Evolutionary conservation across 2,329 filamentous ascomycete genomes (phyloP).

Genomic region (Chaetomium sp.): DNA sequence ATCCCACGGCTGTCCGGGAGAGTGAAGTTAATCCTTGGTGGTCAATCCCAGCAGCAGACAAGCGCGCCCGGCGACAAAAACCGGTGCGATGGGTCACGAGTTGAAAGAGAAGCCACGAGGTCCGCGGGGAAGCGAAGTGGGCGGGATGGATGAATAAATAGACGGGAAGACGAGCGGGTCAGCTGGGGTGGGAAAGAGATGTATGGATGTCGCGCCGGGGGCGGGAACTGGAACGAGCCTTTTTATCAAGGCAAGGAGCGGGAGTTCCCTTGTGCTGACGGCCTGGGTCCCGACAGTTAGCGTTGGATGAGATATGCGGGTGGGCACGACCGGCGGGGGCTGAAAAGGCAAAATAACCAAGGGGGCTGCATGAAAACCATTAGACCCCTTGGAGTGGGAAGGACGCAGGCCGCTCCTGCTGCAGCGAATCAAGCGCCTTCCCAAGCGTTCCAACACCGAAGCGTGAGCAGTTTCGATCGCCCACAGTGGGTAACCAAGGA

Average conservation of each 20-base stretch:
- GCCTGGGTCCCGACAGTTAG: slow-evolving; percentile 35
- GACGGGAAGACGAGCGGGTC: slow-evolving; percentile 8
- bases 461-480: slow-evolving; percentile 24
- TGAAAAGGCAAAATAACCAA: slow-evolving; percentile 25
- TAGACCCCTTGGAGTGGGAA: slow-evolving; percentile 20
- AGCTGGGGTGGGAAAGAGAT: slow-evolving; percentile 23
- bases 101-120: not conserved
- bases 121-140: slow-evolving; percentile 6
- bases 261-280: slow-evolving; percentile 37
- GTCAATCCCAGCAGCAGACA: not conserved
- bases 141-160: slow-evolving; percentile 28
- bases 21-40: not conserved
- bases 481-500: slow-evolving; percentile 23
- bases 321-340: slow-evolving; percentile 25
- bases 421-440: slow-evolving; percentile 25
- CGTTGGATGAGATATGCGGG: slow-evolving; percentile 29
- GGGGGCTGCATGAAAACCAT: slow-evolving; percentile 22
- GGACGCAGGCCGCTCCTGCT: slow-evolving; percentile 3
- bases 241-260: slow-evolving; percentile 34
- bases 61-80: not conserved
- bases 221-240: slow-evolving; percentile 32
- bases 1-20: not conserved
- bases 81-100: slow-evolving; percentile 2
- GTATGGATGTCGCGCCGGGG: slow-evolving; percentile 30
- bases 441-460: slow-evolving; percentile 14